A percentile compares a stretch with the other conserved stretches of the same genome.
Evolutionary conservation across 768 basidiomycete genomes (phyloP).

Genomic region (Coprinopsis marcescibilis): DNA sequence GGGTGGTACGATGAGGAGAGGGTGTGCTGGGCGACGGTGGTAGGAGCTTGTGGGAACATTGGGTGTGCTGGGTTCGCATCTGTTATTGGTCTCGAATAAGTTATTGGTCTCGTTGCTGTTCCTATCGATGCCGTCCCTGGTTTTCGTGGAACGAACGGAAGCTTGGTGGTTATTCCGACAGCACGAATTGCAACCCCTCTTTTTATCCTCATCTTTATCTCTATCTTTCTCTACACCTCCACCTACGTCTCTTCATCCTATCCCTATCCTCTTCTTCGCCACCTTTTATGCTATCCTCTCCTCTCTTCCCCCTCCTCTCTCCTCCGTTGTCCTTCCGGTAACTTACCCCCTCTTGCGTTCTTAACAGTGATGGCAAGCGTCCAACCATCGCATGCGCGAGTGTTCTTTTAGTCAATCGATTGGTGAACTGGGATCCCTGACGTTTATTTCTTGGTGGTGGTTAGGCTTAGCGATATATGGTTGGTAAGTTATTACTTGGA

Average conservation of each 20-base stretch:
- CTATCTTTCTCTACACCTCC: background rate
- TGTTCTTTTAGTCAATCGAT: constrained; percentile 4
- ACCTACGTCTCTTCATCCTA: background rate
- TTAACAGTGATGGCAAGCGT: constrained; percentile 84
- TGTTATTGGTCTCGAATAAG: too few relatives aligned
- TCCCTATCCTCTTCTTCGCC: too few relatives aligned
- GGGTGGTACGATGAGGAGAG: too few relatives aligned
- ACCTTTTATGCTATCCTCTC: too few relatives aligned
- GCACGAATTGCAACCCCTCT: background rate
- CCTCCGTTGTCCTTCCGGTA: too few relatives aligned
- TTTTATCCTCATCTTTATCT: background rate
- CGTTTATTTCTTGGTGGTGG: background rate
- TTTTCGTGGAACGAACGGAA: constrained; percentile 1
- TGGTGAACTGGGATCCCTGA: background rate
- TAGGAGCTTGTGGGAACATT: too few relatives aligned
- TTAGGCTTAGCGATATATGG: constrained; percentile 82
- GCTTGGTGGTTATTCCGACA: constrained; percentile 3
- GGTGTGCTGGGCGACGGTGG: too few relatives aligned
- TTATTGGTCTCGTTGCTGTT: too few relatives aligned
- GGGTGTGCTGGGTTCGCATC: too few relatives aligned
- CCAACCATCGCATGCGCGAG: constrained; percentile 88
- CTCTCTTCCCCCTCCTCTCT: too few relatives aligned
- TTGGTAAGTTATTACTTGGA: background rate
- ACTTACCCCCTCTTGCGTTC: background rate
- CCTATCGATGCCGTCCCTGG: too few relatives aligned